Conservation (phyloP, 176 grass and related monocot species). For the Oryza rufipogon region DNA sequence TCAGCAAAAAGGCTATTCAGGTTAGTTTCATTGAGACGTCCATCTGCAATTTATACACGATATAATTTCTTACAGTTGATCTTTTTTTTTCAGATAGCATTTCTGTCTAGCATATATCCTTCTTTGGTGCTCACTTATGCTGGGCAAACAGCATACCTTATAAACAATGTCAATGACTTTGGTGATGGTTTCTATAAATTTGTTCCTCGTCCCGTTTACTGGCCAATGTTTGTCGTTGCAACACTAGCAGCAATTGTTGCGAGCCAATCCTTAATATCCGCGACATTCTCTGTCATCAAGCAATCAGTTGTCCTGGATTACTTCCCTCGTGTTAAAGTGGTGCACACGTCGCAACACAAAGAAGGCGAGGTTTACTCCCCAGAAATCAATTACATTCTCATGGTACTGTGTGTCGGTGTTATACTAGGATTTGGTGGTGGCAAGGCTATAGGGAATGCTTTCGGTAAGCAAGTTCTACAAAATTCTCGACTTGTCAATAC, state of each 20-base stretch:
- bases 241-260: constrained; percentile 79
- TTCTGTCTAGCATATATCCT: constrained; percentile 82
- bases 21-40: constrained; percentile 40
- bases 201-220: constrained; percentile 68
- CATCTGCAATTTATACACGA: background rate
- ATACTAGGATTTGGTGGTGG: constrained; percentile 76
- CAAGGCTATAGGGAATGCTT: constrained; percentile 83
- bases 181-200: constrained; percentile 85
- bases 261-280: constrained; percentile 88
- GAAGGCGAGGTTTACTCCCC: constrained; percentile 94
- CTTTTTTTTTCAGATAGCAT: constrained; percentile 66
- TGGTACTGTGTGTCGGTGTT: constrained; percentile 60
- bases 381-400: constrained; percentile 87
- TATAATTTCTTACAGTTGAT: background rate
- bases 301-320: constrained; percentile 81
- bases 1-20: constrained; percentile 84
- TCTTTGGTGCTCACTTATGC: constrained; percentile 87
- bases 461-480: constrained; percentile 54
- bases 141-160: constrained; percentile 86
- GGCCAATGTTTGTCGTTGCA: constrained; percentile 84
- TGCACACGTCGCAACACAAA: constrained; percentile 76
- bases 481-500: background rate
- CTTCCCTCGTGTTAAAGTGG: constrained; percentile 85
- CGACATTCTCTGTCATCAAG: constrained; percentile 90
- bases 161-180: constrained; percentile 72